These are phyloP conservation scores for Saxophila tyrrhenica DNA, from an alignment of 495 filamentous ascomycete genomes.

Conservation along the genomic window DNA sequence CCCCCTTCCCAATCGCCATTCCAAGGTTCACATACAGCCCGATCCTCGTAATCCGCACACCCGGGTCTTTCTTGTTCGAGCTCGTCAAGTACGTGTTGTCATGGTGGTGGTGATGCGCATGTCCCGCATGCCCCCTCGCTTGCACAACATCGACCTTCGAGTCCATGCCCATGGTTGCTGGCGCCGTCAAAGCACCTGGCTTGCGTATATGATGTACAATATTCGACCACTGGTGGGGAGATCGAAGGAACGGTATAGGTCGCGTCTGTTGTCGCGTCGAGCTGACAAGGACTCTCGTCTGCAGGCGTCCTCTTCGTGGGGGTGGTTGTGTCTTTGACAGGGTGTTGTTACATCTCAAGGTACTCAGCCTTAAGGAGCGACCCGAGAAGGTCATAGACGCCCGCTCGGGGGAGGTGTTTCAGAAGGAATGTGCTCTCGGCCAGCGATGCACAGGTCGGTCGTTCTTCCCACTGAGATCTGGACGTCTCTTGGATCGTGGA, in stretches of 20 bases:
- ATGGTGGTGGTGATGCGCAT: conserved; percentile 50
- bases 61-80: conserved; percentile 79
- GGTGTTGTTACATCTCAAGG: background rate
- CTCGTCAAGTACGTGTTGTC: conserved; percentile 86
- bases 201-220: conserved; percentile 12
- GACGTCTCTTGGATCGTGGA: too few species aligned
- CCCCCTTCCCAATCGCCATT: conserved; percentile 88
- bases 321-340: background rate
- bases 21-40: conserved; percentile 83
- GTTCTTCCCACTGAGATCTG: background rate
- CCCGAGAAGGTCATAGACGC: background rate
- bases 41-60: conserved; percentile 87
- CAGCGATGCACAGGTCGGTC: conserved; percentile 6
- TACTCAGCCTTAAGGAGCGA: conserved; percentile 6
- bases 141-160: conserved; percentile 13
- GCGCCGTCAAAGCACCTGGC: background rate
- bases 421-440: conserved; percentile 4
- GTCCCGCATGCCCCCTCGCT: conserved; percentile 41
- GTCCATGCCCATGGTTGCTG: conserved; percentile 6
- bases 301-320: background rate
- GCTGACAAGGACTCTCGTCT: background rate
- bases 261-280: background rate
- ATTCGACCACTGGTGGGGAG: conserved; percentile 18
- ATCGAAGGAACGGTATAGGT: background rate
- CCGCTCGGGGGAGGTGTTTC: background rate